These are phyloP conservation scores for Candolleomyces aberdarensis DNA, from an alignment of 768 basidiomycete genomes.

Conservation along the genomic window DNA sequence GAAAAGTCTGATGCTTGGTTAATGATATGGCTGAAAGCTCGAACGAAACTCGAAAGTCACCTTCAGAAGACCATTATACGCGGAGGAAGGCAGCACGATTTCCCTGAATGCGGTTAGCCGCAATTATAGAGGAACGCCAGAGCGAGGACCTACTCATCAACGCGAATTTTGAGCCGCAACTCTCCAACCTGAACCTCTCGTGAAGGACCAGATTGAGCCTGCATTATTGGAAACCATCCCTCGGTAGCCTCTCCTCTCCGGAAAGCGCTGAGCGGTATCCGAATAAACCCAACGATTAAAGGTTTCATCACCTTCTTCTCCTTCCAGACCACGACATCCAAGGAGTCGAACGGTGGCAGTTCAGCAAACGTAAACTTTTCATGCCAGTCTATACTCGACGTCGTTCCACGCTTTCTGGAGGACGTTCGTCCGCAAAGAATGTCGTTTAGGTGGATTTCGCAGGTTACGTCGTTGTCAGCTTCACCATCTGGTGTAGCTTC, in stretches of 20 bases:
- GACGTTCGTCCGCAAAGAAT: slow-evolving; percentile 72
- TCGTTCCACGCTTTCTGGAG: slow-evolving; percentile 50
- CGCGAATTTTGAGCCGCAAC: slow-evolving; percentile 64
- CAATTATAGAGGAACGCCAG: not conserved
- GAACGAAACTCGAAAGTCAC: slow-evolving; percentile 34
- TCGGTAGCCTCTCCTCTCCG: slow-evolving; percentile 71
- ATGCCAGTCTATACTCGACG: slow-evolving; percentile 76
- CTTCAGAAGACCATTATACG: slow-evolving; percentile 58
- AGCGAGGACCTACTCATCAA: slow-evolving; percentile 61
- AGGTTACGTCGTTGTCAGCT: slow-evolving; percentile 68
- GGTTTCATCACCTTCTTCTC: slow-evolving; percentile 65
- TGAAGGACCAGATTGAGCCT: slow-evolving; percentile 38
- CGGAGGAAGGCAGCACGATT: slow-evolving; percentile 67
- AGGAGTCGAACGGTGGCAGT: slow-evolving; percentile 71
- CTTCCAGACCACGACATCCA: slow-evolving; percentile 67
- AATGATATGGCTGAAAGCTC: not conserved
- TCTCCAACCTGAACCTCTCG: slow-evolving; percentile 69
- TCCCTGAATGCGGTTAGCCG: slow-evolving; percentile 45
- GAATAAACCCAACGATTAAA: slow-evolving; percentile 53
- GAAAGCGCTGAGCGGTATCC: slow-evolving; percentile 67
- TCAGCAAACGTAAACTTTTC: slow-evolving; percentile 74
- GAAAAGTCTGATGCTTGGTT: slow-evolving; percentile 39
- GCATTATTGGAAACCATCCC: slow-evolving; percentile 81
- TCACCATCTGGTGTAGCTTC: slow-evolving; percentile 42
- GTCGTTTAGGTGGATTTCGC: slow-evolving; percentile 73